A percentile compares a stretch with the other conserved stretches of the same genome.
phyloP scores from a whole-genome alignment of 1,139 yeast species.

The Sugiyamaella pinicola region DNA sequence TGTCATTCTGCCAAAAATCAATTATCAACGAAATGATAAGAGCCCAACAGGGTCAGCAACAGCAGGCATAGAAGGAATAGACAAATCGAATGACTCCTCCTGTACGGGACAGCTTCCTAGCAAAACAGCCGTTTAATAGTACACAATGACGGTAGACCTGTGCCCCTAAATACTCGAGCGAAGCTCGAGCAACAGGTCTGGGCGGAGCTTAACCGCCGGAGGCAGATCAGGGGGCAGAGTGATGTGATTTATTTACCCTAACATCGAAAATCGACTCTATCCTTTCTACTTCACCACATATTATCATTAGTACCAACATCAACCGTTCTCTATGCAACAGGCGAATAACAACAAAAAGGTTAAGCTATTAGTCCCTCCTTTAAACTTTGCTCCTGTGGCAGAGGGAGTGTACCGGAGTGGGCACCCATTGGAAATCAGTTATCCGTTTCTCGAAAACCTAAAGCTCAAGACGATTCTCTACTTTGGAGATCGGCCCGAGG shows the following conservation, averaged over 20 bases:
- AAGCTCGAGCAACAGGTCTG: background rate
- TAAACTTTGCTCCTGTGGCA: slow-evolving; percentile 86
- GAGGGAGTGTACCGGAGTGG: slow-evolving; percentile 89
- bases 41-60: too few relatives aligned
- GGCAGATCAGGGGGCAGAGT: background rate
- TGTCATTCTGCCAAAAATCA: too few relatives aligned
- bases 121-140: background rate
- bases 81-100: too few relatives aligned
- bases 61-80: too few relatives aligned
- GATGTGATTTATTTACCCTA: background rate
- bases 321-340: slow-evolving; percentile 7
- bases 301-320: background rate
- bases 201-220: slow-evolving; percentile 4
- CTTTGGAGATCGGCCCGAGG: slow-evolving; percentile 66
- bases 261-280: background rate
- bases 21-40: too few relatives aligned
- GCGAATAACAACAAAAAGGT: slow-evolving; percentile 5
- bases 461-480: slow-evolving; percentile 75
- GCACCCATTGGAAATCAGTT: slow-evolving; percentile 86
- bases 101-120: too few relatives aligned
- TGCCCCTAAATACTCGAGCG: background rate
- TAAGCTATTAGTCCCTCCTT: slow-evolving; percentile 68
- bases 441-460: slow-evolving; percentile 70
- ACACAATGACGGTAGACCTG: background rate
- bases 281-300: background rate